A percentile compares a stretch with the other conserved stretches of the same genome.
These are phyloP conservation scores for Neurospora sp. DNA, from an alignment of 495 filamentous ascomycete species.

Conservation along the genomic window DNA sequence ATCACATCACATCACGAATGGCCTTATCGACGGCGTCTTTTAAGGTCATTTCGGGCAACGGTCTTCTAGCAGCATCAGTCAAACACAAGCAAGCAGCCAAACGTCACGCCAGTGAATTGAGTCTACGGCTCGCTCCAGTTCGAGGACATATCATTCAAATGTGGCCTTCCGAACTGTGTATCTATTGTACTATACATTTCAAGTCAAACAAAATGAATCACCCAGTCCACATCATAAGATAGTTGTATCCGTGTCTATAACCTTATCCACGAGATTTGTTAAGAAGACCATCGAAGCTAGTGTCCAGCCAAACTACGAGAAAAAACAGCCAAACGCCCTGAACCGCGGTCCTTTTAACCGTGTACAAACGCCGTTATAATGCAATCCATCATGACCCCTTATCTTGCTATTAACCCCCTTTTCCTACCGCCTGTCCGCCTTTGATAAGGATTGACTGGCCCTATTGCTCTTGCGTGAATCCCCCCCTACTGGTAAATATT, in stretches of 20 bases:
- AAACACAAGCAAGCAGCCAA: neutral
- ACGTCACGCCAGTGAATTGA: neutral
- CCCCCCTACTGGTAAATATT: constrained; percentile 58
- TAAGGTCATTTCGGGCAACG: neutral
- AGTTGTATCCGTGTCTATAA: neutral
- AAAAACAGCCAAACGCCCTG: neutral
- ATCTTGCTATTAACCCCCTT: neutral
- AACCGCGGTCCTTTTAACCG: neutral
- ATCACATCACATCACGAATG: neutral
- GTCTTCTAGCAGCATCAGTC: neutral
- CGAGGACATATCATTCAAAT: neutral
- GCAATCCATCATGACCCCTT: neutral
- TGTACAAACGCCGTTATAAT: neutral
- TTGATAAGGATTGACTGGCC: neutral
- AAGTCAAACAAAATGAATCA: neutral
- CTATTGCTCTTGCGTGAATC: neutral
- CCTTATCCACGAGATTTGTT: neutral
- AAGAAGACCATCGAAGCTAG: neutral
- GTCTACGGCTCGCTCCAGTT: neutral
- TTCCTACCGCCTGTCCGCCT: neutral
- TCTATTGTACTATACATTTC: neutral
- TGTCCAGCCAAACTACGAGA: neutral
- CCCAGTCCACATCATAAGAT: neutral
- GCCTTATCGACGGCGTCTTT: neutral
- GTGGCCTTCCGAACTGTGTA: neutral